phyloP scores from a whole-genome alignment of 192 early-diverging fungal genomes.

The Kickxella alabastrina region DNA sequence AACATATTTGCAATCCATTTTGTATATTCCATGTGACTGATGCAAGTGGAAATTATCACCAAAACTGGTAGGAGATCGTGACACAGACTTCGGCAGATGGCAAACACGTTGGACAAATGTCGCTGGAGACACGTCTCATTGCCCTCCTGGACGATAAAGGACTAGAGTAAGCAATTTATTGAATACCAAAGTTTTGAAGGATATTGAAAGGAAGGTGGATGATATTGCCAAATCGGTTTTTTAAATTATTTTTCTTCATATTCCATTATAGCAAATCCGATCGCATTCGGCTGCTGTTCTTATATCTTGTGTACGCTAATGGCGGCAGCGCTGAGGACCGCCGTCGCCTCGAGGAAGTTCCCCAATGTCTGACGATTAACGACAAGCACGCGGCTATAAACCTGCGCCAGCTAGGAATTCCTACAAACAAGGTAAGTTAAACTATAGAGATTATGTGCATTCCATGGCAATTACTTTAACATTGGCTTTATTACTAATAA shows the following conservation, averaged over 20 bases:
- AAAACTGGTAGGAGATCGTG: slow-evolving; percentile 47
- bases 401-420: slow-evolving; percentile 30
- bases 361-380: slow-evolving; percentile 31
- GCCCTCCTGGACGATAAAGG: slow-evolving; percentile 27
- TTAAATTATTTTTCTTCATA: no score
- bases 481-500: no score
- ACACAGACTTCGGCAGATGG: slow-evolving; percentile 6
- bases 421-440: slow-evolving; percentile 27
- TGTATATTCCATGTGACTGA: neutral
- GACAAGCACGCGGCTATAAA: slow-evolving; percentile 43
- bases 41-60: no score
- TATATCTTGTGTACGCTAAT: slow-evolving; percentile 37
- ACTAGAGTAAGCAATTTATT: slow-evolving; percentile 28
- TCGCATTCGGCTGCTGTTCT: slow-evolving; percentile 32
- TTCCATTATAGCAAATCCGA: slow-evolving; percentile 42
- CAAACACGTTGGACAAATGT: slow-evolving; percentile 11
- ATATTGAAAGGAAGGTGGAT: no score
- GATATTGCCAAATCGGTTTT: no score
- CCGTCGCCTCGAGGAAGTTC: slow-evolving; percentile 43
- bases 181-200: no score
- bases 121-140: slow-evolving; percentile 35
- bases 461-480: no score
- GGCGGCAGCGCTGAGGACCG: slow-evolving; percentile 34
- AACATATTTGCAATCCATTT: neutral
- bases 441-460: neutral